A percentile compares a stretch with the other conserved stretches of the same genome.
These are phyloP conservation scores for Gregarina niphandrodes DNA, from an alignment of 169 alveolate species.

Conservation along the genomic window DNA sequence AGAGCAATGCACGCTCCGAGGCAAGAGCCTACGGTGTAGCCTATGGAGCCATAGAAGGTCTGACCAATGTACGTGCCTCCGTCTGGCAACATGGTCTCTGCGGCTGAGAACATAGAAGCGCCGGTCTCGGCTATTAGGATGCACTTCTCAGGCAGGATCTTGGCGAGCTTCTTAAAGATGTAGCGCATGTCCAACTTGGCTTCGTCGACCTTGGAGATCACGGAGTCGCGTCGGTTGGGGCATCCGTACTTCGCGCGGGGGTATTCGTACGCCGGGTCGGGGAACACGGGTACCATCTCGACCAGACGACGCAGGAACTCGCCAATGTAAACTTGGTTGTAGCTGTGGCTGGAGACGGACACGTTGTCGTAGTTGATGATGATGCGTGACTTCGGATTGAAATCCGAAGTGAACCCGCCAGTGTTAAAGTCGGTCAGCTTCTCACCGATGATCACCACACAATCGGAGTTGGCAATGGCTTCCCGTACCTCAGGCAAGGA, in stretches of 20 bases:
- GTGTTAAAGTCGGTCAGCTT: conserved; percentile 29
- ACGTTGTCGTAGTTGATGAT: neutral
- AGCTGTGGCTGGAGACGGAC: conserved; percentile 4
- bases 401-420: conserved; percentile 18
- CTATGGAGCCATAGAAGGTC: conserved; percentile 26
- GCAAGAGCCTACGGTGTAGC: conserved; percentile 28
- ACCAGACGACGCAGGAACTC: conserved; percentile 3
- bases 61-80: conserved; percentile 22
- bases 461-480: conserved; percentile 19
- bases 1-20: conserved; percentile 18
- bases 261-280: neutral
- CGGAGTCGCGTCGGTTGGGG: too few relatives aligned
- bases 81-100: conserved; percentile 17
- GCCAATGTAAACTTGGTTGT: conserved; percentile 9
- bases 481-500: conserved; percentile 12
- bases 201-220: too few relatives aligned
- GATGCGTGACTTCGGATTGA: neutral
- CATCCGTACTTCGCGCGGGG: too few relatives aligned
- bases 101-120: conserved; percentile 17
- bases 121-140: conserved; percentile 28
- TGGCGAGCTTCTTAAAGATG: conserved; percentile 20
- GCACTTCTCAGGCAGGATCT: conserved; percentile 11
- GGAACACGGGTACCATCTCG: neutral
- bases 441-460: conserved; percentile 25
- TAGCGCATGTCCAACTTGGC: conserved; percentile 5